Conservation (phyloP, 2,329 filamentous ascomycete genomes). For the Alternaria tenuissima region DNA sequence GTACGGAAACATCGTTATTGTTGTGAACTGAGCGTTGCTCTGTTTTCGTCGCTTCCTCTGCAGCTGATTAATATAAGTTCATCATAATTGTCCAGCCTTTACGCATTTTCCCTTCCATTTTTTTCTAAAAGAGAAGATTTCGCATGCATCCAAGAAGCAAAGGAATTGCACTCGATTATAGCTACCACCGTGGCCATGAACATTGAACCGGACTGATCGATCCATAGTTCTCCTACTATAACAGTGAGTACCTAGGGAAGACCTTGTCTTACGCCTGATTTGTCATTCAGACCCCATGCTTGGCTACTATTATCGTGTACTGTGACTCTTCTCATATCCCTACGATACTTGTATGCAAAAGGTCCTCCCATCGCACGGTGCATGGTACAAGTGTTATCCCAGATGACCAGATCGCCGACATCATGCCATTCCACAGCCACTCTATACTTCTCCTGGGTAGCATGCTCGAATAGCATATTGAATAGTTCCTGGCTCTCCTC, state of each 20-base stretch:
- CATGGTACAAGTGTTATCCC: neutral
- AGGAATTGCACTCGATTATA: no score
- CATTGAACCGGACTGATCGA: no score
- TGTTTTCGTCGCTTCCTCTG: no score
- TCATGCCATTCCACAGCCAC: neutral
- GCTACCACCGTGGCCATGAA: no score
- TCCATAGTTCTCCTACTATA: neutral
- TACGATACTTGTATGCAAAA: neutral
- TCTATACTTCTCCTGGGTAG: neutral
- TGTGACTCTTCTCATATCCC: neutral
- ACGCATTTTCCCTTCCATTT: no score
- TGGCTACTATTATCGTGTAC: neutral
- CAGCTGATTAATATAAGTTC: no score
- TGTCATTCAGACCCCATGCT: neutral
- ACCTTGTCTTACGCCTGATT: neutral
- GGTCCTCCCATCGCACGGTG: neutral
- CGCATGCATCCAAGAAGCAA: no score
- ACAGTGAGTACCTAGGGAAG: neutral
- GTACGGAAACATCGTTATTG: no score
- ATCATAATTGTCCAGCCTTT: no score
- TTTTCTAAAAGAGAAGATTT: no score
- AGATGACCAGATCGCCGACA: neutral
- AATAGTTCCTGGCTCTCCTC: neutral
- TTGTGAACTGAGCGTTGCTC: no score
- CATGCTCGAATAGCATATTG: neutral